Conservation (phyloP, 371 early-diverging fungal genomes). For the Rhizopus arrhizus region DNA sequence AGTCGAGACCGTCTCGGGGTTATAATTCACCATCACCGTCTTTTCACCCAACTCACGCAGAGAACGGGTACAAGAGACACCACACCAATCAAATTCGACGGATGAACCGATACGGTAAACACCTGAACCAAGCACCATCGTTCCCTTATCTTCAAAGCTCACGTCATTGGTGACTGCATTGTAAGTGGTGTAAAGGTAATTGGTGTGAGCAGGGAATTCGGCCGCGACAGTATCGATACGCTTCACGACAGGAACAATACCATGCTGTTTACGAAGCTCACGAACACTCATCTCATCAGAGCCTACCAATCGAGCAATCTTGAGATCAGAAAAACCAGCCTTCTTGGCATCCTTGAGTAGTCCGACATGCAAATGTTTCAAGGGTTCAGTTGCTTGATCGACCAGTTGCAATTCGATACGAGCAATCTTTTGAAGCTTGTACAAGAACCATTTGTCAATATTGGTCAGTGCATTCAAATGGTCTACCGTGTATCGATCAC, state of each 20-base stretch:
- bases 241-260: slow-evolving; percentile 92
- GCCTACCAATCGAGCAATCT: slow-evolving; percentile 71
- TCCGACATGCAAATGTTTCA: slow-evolving; percentile 45
- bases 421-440: slow-evolving; percentile 77
- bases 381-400: slow-evolving; percentile 47
- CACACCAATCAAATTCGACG: slow-evolving; percentile 98
- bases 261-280: slow-evolving; percentile 72
- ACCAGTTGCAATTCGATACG: slow-evolving; percentile 46
- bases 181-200: slow-evolving; percentile 96
- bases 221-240: slow-evolving; percentile 97
- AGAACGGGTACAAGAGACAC: slow-evolving; percentile 87
- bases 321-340: slow-evolving; percentile 90
- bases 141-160: slow-evolving; percentile 81
- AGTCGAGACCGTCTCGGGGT: slow-evolving; percentile 96
- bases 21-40: slow-evolving; percentile 96
- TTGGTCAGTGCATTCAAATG: slow-evolving; percentile 82
- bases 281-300: slow-evolving; percentile 90
- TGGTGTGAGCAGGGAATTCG: slow-evolving; percentile 94
- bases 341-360: slow-evolving; percentile 79
- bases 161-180: slow-evolving; percentile 90
- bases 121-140: slow-evolving; percentile 94
- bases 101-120: slow-evolving; percentile 96
- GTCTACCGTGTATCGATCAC: slow-evolving; percentile 85
- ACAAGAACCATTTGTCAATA: slow-evolving; percentile 95
- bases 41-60: slow-evolving; percentile 78